Conservation (phyloP, 805 yeast species). For the Hanseniaspora singularis region DNA sequence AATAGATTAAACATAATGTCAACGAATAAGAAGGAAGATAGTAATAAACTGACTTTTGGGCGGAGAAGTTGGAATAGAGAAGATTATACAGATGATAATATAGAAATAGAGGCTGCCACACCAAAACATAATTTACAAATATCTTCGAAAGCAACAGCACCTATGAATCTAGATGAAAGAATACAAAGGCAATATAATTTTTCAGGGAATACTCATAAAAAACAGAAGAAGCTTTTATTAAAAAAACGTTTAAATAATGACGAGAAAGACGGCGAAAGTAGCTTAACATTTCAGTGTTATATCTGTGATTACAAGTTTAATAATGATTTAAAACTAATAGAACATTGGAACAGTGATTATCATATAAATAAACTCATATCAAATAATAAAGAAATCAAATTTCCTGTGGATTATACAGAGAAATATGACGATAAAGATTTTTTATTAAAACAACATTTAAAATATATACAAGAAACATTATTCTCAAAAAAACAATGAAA, state of each 20-base stretch:
- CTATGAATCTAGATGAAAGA: conserved; percentile 14
- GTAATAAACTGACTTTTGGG: conserved; percentile 33
- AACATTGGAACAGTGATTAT: conserved; percentile 68
- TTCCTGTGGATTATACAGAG: conserved; percentile 19
- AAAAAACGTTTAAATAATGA: not conserved
- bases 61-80: conserved; percentile 64
- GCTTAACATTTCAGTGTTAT: conserved; percentile 77
- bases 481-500: too few species aligned
- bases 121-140: conserved; percentile 21
- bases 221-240: not conserved
- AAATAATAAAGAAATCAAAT: conserved; percentile 4
- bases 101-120: not conserved
- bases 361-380: conserved; percentile 30
- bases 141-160: conserved; percentile 13
- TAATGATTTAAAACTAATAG: conserved; percentile 69
- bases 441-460: conserved; percentile 6
- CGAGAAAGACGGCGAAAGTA: conserved; percentile 32
- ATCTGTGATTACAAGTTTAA: conserved; percentile 68
- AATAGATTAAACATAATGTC: not conserved
- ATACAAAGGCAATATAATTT: conserved; percentile 18
- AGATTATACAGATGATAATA: conserved; percentile 37
- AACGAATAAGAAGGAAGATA: not conserved
- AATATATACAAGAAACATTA: conserved; percentile 8
- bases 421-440: conserved; percentile 20
- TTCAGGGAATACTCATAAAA: conserved; percentile 14